Evolutionary conservation across 352 stramenopile species (phyloP).

Genomic region (Pythium apleroticum): DNA sequence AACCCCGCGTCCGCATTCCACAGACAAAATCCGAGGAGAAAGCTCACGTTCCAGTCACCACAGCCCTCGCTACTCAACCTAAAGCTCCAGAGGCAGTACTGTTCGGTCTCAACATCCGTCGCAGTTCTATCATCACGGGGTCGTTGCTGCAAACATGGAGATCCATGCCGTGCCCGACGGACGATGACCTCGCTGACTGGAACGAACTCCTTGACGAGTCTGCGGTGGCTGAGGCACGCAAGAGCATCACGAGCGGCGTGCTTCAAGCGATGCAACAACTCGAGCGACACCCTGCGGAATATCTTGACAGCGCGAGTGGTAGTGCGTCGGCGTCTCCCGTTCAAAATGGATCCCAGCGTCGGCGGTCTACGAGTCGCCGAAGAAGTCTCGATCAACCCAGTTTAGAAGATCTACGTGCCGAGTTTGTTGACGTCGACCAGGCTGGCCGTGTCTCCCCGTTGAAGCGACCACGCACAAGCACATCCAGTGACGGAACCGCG

Average conservation of each 20-base stretch:
- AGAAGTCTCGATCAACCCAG: conserved; percentile 17
- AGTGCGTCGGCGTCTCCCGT: neutral
- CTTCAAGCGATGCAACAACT: neutral
- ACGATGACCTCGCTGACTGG: conserved; percentile 8
- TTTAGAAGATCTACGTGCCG: conserved; percentile 14
- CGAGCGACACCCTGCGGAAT: neutral
- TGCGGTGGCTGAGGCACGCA: conserved; percentile 1
- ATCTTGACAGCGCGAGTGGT: neutral
- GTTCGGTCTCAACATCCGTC: conserved; percentile 10
- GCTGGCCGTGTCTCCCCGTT: neutral
- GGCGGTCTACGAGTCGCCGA: conserved; percentile 9
- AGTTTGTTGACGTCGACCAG: neutral
- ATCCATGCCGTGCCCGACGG: conserved; percentile 2
- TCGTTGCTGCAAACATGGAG: conserved; percentile 16
- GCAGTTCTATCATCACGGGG: conserved; percentile 6
- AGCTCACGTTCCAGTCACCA: neutral
- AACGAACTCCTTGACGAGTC: neutral
- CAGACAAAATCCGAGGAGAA: neutral
- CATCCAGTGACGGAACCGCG: conserved; percentile 3
- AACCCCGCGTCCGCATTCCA: conserved; percentile 1
- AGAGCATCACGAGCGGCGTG: neutral
- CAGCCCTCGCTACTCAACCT: neutral
- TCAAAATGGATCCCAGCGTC: neutral
- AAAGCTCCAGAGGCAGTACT: neutral
- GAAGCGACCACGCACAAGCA: neutral